Conservation (phyloP, 202 grass and related monocot species). For the Hordeum pubiflorum region DNA sequence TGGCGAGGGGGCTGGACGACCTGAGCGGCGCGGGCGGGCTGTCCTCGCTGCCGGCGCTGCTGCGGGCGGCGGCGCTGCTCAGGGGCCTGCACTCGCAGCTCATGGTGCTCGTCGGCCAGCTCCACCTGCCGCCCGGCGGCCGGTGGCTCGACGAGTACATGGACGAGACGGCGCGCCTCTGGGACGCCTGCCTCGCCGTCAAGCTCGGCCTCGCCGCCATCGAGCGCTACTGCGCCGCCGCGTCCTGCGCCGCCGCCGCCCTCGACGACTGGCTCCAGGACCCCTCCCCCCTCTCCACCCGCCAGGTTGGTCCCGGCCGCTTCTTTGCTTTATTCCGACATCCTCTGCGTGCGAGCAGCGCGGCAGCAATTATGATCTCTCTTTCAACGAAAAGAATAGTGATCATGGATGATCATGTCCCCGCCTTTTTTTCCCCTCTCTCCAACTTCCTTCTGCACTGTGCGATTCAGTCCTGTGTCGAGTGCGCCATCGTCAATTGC, state of each 20-base stretch:
- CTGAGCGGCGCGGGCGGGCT: constrained; percentile 47
- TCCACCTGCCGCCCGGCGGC: constrained; percentile 86
- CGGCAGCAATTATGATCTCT: not conserved
- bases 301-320: constrained; percentile 41
- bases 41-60: constrained; percentile 64
- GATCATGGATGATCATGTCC: not conserved
- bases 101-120: constrained; percentile 69
- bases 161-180: constrained; percentile 94
- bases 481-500: not conserved
- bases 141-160: constrained; percentile 98
- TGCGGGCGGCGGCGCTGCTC: constrained; percentile 62
- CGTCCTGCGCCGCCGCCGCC: constrained; percentile 44
- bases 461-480: not conserved
- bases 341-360: not conserved
- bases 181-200: constrained; percentile 89
- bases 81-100: constrained; percentile 83
- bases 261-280: constrained; percentile 67
- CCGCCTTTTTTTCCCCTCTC: not conserved
- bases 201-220: constrained; percentile 79
- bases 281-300: constrained; percentile 46
- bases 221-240: constrained; percentile 61
- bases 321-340: not conserved
- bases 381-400: not conserved
- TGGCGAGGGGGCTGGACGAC: constrained; percentile 79
- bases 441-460: not conserved